Base-by-base conservation (phyloP, 2,329 filamentous ascomycete genomes). In the Cercospora janseana region DNA sequence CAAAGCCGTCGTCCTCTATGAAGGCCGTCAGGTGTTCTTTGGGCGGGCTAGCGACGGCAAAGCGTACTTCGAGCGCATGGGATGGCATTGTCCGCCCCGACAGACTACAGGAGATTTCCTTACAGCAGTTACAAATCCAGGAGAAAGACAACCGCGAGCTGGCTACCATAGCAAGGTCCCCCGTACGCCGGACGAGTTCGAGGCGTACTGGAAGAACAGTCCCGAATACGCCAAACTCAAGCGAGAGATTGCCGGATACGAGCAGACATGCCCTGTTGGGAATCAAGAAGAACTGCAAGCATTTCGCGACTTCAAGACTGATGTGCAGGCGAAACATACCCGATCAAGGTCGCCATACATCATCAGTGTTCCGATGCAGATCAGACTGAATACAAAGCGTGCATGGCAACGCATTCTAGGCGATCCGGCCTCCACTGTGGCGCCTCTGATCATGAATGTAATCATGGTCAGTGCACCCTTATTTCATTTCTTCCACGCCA, bases 341-440 rank as follows among this genome's bases (percentile, higher is more conserved):
- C 84, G 88, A 2, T 68, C 76, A 37, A 79, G 80, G 65, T 93
- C 88, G 1, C 88, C 90, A 0, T 95, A 85, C 68, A 95, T 88
- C 0, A 73, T 95, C 31, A 92, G 88, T 0, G 87, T 85, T 57
- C 42, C 52, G 4, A 83, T 91, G 69, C 90, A 96, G 69, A 70
- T 95, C 55, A 82, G 90, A 46, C 75, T 95, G 4, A 78, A 75
- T 49, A 87, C 86, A 45, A 90, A 95, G 20, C 45, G 45, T 7
- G 45, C 45, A 5, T 24, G 18, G 10, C 45, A 47, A 20, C 31
- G 45, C 3, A 40, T 40, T 16, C n/a, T 29, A 8, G 45, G 45
- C 24, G 45, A 47, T 12, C 31, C 20, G 4, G 23, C 45, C 13
- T 31, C 45, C 15, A 47, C 45, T 6, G 23, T 47, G 3, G 31